These are phyloP conservation scores for Phytophthora colocasiae DNA, from an alignment of 352 stramenopile species.

Conservation along the genomic window DNA sequence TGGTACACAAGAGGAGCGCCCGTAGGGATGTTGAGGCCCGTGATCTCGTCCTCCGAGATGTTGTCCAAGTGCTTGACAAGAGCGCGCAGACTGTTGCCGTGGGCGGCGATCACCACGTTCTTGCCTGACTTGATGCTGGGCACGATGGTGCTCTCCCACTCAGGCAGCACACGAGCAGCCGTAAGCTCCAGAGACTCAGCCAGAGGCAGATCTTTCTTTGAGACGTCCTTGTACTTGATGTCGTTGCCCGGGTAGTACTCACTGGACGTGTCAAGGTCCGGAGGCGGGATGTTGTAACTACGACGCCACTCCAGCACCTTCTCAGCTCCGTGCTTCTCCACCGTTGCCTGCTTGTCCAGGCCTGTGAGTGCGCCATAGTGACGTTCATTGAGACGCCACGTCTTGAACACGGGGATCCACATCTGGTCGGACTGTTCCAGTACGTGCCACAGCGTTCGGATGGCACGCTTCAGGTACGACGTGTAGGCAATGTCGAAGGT, in stretches of 20 bases:
- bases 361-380: slow-evolving; percentile 91
- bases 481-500: slow-evolving; percentile 96
- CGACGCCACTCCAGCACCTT: slow-evolving; percentile 97
- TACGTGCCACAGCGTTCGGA: slow-evolving; percentile 95
- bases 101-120: slow-evolving; percentile 96
- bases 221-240: slow-evolving; percentile 90
- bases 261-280: slow-evolving; percentile 91
- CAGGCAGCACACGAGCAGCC: slow-evolving; percentile 90
- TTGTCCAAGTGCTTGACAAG: slow-evolving; percentile 96
- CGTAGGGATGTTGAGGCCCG: slow-evolving; percentile 95
- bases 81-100: slow-evolving; percentile 94
- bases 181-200: slow-evolving; percentile 96
- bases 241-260: slow-evolving; percentile 94
- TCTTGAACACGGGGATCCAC: slow-evolving; percentile 96
- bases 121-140: slow-evolving; percentile 92
- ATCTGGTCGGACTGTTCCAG: slow-evolving; percentile 94
- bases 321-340: slow-evolving; percentile 91
- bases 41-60: slow-evolving; percentile 94
- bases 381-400: slow-evolving; percentile 93
- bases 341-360: slow-evolving; percentile 92
- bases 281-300: slow-evolving; percentile 98
- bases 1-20: slow-evolving; percentile 90
- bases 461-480: slow-evolving; percentile 95
- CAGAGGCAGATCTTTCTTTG: slow-evolving; percentile 85
- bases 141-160: slow-evolving; percentile 93